Conservation (phyloP, 75 land plant species). For the Pinus tabuliformis region DNA sequence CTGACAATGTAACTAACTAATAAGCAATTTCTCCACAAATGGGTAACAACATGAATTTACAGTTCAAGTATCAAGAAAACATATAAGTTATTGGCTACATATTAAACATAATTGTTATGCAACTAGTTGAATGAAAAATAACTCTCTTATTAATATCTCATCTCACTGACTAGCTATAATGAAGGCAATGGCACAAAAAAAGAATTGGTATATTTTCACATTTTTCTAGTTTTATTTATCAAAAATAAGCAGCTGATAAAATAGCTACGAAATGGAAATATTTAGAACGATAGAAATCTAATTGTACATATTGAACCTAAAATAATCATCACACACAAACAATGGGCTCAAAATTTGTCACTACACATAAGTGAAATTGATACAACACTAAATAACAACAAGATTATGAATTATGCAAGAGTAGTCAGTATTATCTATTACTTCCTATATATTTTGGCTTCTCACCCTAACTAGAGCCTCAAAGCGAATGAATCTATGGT, state of each 20-base stretch:
- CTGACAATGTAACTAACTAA: neutral
- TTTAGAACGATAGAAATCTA: neutral
- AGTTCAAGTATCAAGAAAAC: neutral
- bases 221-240: neutral
- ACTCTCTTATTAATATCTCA: neutral
- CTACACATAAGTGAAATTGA: neutral
- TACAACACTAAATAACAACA: neutral
- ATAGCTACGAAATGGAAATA: neutral
- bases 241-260: neutral
- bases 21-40: neutral
- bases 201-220: no score
- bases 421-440: neutral
- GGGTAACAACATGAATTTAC: neutral
- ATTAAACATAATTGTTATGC: slow-evolving; percentile 1
- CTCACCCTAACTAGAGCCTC: neutral
- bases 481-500: neutral
- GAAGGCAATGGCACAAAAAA: no score
- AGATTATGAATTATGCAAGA: no score
- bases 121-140: neutral
- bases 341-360: neutral
- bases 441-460: neutral
- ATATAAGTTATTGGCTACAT: neutral
- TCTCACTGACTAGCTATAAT: neutral
- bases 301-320: neutral
- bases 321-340: neutral